These are phyloP conservation scores for Leucosporidium scottii DNA, from an alignment of 768 basidiomycete species.

Conservation along the genomic window DNA sequence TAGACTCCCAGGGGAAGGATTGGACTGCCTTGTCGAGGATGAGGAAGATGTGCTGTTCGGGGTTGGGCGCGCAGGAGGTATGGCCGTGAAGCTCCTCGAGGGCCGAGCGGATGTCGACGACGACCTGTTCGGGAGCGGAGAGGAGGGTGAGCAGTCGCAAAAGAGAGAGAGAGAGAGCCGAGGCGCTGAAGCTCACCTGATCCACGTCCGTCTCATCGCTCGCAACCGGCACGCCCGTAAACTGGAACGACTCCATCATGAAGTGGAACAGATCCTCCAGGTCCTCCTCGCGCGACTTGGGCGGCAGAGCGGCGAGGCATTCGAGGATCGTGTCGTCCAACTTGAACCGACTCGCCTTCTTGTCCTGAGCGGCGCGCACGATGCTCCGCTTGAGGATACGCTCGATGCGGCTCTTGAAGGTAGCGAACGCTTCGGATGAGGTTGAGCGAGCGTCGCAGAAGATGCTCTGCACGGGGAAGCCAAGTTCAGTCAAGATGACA, in stretches of 20 bases:
- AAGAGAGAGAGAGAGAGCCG: too few species aligned
- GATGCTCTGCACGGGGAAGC: constrained; percentile 36
- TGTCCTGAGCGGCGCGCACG: constrained; percentile 54
- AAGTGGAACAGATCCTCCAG: constrained; percentile 92
- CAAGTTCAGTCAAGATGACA: neutral
- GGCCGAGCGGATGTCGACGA: constrained; percentile 67
- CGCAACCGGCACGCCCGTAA: constrained; percentile 80
- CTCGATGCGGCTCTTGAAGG: constrained; percentile 64
- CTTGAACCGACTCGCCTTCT: constrained; percentile 46
- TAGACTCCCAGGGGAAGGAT: constrained; percentile 89
- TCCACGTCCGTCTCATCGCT: constrained; percentile 86
- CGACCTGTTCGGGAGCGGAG: constrained; percentile 42
- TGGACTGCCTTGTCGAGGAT: constrained; percentile 84
- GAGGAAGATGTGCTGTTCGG: constrained; percentile 72
- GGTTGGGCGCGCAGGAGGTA: constrained; percentile 31
- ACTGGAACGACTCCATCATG: constrained; percentile 85
- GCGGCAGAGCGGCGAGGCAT: constrained; percentile 75
- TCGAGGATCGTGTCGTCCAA: constrained; percentile 70
- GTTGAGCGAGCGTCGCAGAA: constrained; percentile 44
- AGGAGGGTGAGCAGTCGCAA: neutral
- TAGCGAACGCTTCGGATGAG: constrained; percentile 49
- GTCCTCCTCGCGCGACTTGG: constrained; percentile 82
- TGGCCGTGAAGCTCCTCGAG: constrained; percentile 64
- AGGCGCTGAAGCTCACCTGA: constrained; percentile 50
- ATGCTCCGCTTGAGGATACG: constrained; percentile 61